phyloP scores from a whole-genome alignment of 179 eudicot genomes.

The Pouteria campechiana region DNA sequence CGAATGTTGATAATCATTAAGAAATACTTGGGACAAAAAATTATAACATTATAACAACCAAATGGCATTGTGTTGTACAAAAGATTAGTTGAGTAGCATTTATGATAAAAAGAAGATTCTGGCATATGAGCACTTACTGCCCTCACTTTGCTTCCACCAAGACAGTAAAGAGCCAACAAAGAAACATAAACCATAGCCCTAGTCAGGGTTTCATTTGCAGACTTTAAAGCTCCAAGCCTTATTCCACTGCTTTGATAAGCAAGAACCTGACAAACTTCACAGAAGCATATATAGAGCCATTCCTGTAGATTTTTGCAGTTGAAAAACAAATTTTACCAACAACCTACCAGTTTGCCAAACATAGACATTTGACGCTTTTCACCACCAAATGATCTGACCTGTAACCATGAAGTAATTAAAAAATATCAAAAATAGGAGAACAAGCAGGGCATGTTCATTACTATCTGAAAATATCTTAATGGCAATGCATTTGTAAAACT shows the following conservation, averaged over 20 bases:
- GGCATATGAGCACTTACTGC: slow-evolving; percentile 48
- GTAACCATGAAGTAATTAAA: slow-evolving; percentile 6
- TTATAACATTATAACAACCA: no score
- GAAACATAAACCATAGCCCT: slow-evolving; percentile 86
- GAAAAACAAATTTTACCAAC: no score
- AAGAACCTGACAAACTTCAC: slow-evolving; percentile 50
- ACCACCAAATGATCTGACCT: slow-evolving; percentile 98
- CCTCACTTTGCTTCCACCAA: slow-evolving; percentile 91
- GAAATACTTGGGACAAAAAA: no score
- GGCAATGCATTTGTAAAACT: no score
- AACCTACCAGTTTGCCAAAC: slow-evolving; percentile 73
- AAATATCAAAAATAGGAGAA: no score
- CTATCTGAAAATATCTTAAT: no score
- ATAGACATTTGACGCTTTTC: slow-evolving; percentile 92
- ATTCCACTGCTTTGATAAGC: slow-evolving; percentile 75
- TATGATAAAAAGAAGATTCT: neutral
- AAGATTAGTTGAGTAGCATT: no score
- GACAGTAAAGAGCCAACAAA: slow-evolving; percentile 74
- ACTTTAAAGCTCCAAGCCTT: slow-evolving; percentile 75
- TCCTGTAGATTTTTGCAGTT: neutral
- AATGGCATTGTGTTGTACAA: no score
- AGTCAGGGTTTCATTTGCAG: slow-evolving; percentile 82
- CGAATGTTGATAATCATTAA: no score
- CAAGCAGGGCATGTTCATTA: no score
- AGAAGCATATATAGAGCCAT: slow-evolving; percentile 1